Percentiles rank a stretch among this genome's conserved stretches.
phyloP scores from a whole-genome alignment of 306 rosid species.

The Pachyrhizus erosus region DNA sequence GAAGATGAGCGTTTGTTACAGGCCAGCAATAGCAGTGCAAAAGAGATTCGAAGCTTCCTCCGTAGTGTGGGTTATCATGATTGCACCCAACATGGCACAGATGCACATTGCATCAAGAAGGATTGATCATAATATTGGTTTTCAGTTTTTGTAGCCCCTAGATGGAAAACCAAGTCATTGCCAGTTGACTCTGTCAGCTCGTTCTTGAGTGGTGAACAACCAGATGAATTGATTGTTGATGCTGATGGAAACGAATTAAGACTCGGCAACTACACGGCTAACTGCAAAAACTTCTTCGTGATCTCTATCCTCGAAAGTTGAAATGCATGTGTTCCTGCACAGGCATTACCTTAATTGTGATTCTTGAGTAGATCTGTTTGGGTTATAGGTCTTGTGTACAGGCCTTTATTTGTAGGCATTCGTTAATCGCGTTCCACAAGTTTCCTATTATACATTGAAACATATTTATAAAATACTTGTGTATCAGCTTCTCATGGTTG shows the following conservation, averaged over 20 bases:
- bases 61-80: constrained; percentile 74
- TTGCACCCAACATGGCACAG: constrained; percentile 89
- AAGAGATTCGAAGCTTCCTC: constrained; percentile 80
- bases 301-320: background rate
- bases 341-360: background rate
- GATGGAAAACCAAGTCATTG: constrained; percentile 34
- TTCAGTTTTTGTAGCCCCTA: constrained; percentile 29
- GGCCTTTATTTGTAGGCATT: constrained; percentile 37
- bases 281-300: background rate
- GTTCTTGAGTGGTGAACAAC: background rate
- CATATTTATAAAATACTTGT: background rate
- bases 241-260: constrained; percentile 7
- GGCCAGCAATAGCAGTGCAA: constrained; percentile 89
- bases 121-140: constrained; percentile 43
- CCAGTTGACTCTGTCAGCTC: constrained; percentile 24
- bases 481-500: constrained; percentile 20
- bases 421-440: background rate
- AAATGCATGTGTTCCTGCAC: background rate
- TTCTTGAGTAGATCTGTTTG: constrained; percentile 24
- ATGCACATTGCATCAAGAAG: constrained; percentile 91
- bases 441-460: constrained; percentile 7
- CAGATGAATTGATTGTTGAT: constrained; percentile 31
- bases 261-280: background rate
- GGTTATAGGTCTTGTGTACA: constrained; percentile 39
- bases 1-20: constrained; percentile 87